Conservation (phyloP, 2,329 filamentous ascomycete genomes). For the Ascochyta pisi region DNA sequence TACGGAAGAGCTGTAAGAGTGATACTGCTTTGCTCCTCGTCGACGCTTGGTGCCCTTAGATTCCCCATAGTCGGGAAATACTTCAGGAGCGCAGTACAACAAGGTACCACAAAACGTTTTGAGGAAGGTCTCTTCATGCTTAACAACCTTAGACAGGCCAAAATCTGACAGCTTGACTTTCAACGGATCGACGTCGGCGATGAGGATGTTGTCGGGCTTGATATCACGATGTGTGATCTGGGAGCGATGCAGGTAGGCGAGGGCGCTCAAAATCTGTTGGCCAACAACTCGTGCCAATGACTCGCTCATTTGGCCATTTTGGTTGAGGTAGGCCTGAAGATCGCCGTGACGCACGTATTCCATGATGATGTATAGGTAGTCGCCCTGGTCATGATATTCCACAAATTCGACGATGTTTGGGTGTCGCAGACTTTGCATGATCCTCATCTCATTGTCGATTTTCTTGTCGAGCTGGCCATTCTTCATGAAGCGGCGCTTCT, state of each 20-base stretch:
- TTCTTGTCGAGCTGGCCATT: conserved; percentile 89
- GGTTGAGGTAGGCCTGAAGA: conserved; percentile 73
- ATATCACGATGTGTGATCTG: conserved; percentile 98
- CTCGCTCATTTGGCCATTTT: conserved; percentile 70
- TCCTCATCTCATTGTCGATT: conserved; percentile 95
- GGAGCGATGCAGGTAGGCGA: conserved; percentile 84
- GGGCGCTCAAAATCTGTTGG: conserved; percentile 76
- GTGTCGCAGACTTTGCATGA: conserved; percentile 87
- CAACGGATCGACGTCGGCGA: conserved; percentile 74
- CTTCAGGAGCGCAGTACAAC: conserved; percentile 94
- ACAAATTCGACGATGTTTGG: conserved; percentile 91
- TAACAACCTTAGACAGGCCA: conserved; percentile 92
- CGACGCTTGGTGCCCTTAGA: conserved; percentile 69
- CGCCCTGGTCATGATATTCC: conserved; percentile 82
- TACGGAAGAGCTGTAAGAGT: conserved; percentile 85
- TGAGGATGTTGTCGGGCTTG: conserved; percentile 96
- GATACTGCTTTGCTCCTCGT: conserved; percentile 57
- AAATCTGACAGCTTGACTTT: conserved; percentile 94
- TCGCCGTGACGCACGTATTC: conserved; percentile 87
- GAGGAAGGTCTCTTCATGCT: conserved; percentile 87
- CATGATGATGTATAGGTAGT: conserved; percentile 95
- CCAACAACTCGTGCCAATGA: conserved; percentile 73
- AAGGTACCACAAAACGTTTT: conserved; percentile 97
- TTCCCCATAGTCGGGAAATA: conserved; percentile 84
- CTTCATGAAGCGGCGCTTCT: conserved; percentile 92